Conservation (phyloP, 441 rosid species). For the Corymbia calophylla region DNA sequence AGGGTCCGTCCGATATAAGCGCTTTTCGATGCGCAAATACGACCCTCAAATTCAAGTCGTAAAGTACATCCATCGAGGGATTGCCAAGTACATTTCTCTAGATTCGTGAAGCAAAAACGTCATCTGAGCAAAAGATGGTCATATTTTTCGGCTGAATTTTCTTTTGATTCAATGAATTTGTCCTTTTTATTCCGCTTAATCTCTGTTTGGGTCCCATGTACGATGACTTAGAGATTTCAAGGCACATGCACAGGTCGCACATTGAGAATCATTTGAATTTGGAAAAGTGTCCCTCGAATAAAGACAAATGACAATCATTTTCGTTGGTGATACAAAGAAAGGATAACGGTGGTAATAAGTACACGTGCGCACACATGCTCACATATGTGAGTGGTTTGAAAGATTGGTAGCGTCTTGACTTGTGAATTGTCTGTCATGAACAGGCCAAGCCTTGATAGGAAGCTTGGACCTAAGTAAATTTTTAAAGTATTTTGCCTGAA, state of each 20-base stretch:
- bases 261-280: background rate
- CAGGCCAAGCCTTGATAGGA: background rate
- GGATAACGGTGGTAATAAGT: background rate
- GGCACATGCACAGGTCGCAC: background rate
- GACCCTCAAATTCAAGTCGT: background rate
- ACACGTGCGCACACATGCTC: background rate
- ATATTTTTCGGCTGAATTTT: background rate
- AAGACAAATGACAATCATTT: background rate
- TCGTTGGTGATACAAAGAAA: background rate
- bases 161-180: background rate
- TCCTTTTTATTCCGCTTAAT: background rate
- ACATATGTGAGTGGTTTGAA: background rate
- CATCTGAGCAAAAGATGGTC: background rate
- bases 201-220: background rate
- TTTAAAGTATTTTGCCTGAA: no score
- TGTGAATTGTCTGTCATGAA: background rate
- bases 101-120: no score
- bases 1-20: background rate
- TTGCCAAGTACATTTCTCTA: constrained; percentile 2
- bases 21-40: background rate
- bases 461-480: no score
- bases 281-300: background rate
- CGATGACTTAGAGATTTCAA: background rate
- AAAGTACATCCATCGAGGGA: background rate
- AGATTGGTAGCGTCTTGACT: background rate